Base-by-base conservation (phyloP, 129 eudicot species). In the Pittosporum tobira region DNA sequence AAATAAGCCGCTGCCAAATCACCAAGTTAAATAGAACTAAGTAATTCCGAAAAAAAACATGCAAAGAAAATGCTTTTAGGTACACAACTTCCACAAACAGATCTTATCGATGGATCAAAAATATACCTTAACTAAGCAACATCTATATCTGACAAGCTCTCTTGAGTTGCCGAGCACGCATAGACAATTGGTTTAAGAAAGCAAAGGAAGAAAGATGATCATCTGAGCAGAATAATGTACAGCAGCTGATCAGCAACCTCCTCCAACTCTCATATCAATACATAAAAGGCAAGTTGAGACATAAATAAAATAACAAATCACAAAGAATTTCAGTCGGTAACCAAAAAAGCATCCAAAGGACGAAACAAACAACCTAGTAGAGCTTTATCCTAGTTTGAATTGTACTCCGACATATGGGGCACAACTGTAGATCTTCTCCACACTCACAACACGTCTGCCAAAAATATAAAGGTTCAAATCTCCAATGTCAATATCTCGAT, bases 381-480 rank as follows among this genome's bases (percentile, higher is more conserved):
- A 91, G 96, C 80, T 81, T 91, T 58, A 91, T 87, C 67, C 96
- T 74, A 14, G 99, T 81, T 57, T 78, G 69, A 60, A 91, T 91
- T 64, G 57, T 65, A 54, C 77, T 74, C 28, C 98, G 69, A 66
- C 99, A 91, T 57, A 87, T 87, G 10, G 99, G 99, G 71, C 99
- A 91, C 40, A 68, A 38, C 43, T 80, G 62, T 29, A 91, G 94
- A 16, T 73, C 78, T 70, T 77, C 71, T 37, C 99, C 99, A 30
- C 99, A 91, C n/a, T 83, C 91, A 16, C 84, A 66, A 77, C 96
- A 91, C 26, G 96, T 91, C 99, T 91, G 90, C 57, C 46, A 54
- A 44, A 60, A 6, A 25, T 1, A 25, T 1, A 19, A 31, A 6
- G 7, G 26, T 11, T 54, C 6, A 29, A 12, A 31, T 47, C 46